Evolutionary conservation across 106 monocot genomes (phyloP).

Genomic region (Triglochin maritima): DNA sequence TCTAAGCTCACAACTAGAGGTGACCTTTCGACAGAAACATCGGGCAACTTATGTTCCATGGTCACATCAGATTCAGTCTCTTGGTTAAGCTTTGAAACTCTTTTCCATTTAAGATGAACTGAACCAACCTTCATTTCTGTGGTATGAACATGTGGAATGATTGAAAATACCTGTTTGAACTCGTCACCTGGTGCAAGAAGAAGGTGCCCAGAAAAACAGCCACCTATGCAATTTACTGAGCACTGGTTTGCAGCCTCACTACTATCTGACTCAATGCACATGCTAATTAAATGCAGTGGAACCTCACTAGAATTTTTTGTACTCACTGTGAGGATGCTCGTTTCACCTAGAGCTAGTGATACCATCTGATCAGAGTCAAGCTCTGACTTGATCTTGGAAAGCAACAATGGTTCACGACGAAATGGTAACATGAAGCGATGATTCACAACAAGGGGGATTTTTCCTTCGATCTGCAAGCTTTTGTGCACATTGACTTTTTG

Average conservation of each 20-base stretch:
- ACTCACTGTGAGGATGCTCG: slow-evolving; percentile 50
- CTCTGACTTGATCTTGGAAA: slow-evolving; percentile 41
- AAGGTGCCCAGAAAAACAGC: slow-evolving; percentile 9
- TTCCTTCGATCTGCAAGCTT: slow-evolving; percentile 95
- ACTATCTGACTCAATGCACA: slow-evolving; percentile 39
- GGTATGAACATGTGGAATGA: slow-evolving; percentile 34
- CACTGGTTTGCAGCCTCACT: slow-evolving; percentile 13
- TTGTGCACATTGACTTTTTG: slow-evolving; percentile 79
- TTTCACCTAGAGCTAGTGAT: slow-evolving; percentile 49
- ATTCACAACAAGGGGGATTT: slow-evolving; percentile 44
- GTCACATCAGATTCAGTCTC: slow-evolving; percentile 12
- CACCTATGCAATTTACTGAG: slow-evolving; percentile 28
- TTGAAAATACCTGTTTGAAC: slow-evolving; percentile 62
- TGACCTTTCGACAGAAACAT: slow-evolving; percentile 56
- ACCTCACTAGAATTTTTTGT: slow-evolving; percentile 77
- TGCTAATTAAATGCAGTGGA: slow-evolving; percentile 42
- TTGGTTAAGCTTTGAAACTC: slow-evolving; percentile 22
- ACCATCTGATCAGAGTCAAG: slow-evolving; percentile 21
- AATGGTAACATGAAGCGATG: slow-evolving; percentile 76
- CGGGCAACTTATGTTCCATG: slow-evolving; percentile 50
- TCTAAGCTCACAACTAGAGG: slow-evolving; percentile 59
- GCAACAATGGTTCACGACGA: slow-evolving; percentile 62
- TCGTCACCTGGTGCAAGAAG: slow-evolving; percentile 65
- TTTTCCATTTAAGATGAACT: slow-evolving; percentile 43
- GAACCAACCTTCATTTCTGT: slow-evolving; percentile 43